Conservation (phyloP, 352 stramenopile species). For the Pythium phragmitis region DNA sequence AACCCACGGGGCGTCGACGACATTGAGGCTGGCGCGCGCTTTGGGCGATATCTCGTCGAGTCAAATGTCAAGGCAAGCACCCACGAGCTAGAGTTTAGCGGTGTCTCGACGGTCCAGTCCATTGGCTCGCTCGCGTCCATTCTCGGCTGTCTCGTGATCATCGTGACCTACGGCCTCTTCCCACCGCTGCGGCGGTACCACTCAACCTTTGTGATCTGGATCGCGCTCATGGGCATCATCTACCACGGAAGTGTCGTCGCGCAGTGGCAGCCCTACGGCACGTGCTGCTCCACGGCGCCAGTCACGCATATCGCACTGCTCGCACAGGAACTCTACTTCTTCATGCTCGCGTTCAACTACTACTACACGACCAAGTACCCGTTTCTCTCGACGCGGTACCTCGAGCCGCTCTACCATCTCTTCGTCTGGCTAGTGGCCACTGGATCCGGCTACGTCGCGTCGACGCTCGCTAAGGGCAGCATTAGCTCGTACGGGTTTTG, state of each 20-base stretch:
- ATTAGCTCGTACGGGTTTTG: conserved; percentile 82
- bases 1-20: conserved; percentile 1
- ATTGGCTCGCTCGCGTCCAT: conserved; percentile 65
- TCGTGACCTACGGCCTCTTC: conserved; percentile 80
- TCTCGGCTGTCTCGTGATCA: conserved; percentile 73
- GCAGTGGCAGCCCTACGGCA: conserved; percentile 48
- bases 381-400: conserved; percentile 72
- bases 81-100: conserved; percentile 51
- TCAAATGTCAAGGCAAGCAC: not conserved
- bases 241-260: conserved; percentile 74
- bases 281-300: conserved; percentile 62
- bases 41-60: conserved; percentile 14
- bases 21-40: conserved; percentile 8
- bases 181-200: conserved; percentile 78
- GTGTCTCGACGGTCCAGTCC: conserved; percentile 54
- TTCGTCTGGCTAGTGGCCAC: conserved; percentile 60
- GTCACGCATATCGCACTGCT: conserved; percentile 72
- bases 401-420: conserved; percentile 69
- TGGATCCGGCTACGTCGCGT: conserved; percentile 52
- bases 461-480: conserved; percentile 37
- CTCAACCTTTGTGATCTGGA: conserved; percentile 77
- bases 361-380: conserved; percentile 89
- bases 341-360: conserved; percentile 81
- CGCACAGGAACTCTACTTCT: conserved; percentile 84
- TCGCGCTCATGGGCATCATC: conserved; percentile 75